Base-by-base conservation (phyloP, 352 stramenopile genomes). In the Pythium periplocum region DNA sequence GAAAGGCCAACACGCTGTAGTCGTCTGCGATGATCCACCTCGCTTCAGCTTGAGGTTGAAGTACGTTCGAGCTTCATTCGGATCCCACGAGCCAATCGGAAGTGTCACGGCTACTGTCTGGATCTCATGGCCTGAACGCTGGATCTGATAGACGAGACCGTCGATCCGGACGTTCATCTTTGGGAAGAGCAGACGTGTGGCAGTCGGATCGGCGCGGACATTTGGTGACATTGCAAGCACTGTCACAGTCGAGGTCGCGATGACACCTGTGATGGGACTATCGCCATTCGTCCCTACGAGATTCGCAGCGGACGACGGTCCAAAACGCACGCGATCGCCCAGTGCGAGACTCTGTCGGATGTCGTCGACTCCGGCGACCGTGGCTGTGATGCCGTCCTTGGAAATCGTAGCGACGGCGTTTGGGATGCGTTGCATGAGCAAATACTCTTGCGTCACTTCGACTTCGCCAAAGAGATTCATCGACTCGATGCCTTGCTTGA, bases 111-210 rank as follows among this genome's bases (percentile, higher is more conserved):
- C 69, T 4, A 93, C 38, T 0, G 66, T 90, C 52, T 98, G 93
- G 9, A 98, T 70, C 64, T 98, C 95, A 34, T 88, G 71, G 5
- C 95, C 92, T 3, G 93, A 96, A 32, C 80, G 86, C 39, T 86
- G 62, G 0, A 99, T 68, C 0, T 70, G 68, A 60, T 98, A 98
- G 3, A 66, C 68, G 31, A 95, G 72, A 0, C 85, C 93, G 56
- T 93, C 89, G 36, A 98, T 80, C 6, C 93, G 84, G 5, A 98
- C 54, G 31, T 77, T 69, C 73, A 96, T 90, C 33, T 74, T 80
- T 34, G 89, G 78, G 54, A 73, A 93, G 2, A 97, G 55, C 42
- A 80, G 36, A 45, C 64, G 78, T 17, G 74, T 83, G 0, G 87
- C 64, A 0, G 52, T 64, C 26, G 55, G 35, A 11, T 53, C 46